phyloP scores from a whole-genome alignment of 148 eudicot genomes.

The Oxyria digyna region DNA sequence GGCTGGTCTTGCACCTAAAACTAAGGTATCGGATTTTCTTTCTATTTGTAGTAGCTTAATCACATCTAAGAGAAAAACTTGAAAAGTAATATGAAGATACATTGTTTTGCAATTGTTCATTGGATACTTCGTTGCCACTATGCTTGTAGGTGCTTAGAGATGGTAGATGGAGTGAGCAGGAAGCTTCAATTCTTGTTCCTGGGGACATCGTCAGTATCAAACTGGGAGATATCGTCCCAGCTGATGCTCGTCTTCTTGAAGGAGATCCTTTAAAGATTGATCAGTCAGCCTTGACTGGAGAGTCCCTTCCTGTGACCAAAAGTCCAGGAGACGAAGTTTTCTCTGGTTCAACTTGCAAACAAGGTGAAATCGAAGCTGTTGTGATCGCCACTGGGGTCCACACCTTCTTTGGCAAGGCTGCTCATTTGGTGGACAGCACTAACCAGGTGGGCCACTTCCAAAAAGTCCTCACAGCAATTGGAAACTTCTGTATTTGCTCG shows the following conservation, averaged over 20 bases:
- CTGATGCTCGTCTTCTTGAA: slow-evolving; percentile 75
- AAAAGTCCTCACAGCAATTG: slow-evolving; percentile 67
- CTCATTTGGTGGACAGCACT: slow-evolving; percentile 72
- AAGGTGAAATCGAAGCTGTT: slow-evolving; percentile 74
- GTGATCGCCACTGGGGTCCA: slow-evolving; percentile 74
- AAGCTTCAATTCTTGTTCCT: slow-evolving; percentile 51
- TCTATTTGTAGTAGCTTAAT: not conserved
- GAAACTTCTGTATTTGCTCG: slow-evolving; percentile 86
- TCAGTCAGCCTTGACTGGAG: slow-evolving; percentile 87
- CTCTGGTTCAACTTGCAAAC: slow-evolving; percentile 81
- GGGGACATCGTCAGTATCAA: slow-evolving; percentile 70
- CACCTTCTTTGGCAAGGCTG: slow-evolving; percentile 84
- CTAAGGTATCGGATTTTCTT: slow-evolving; percentile 28
- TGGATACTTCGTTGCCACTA: not conserved
- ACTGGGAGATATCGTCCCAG: slow-evolving; percentile 68
- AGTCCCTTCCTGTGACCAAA: slow-evolving; percentile 76
- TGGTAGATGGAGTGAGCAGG: slow-evolving; percentile 62
- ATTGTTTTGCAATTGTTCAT: not conserved
- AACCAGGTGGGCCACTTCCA: slow-evolving; percentile 79
- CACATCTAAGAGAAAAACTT: not conserved
- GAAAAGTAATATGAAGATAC: not conserved
- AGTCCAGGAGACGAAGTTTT: slow-evolving; percentile 48
- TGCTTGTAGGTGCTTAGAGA: slow-evolving; percentile 38
- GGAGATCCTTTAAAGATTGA: slow-evolving; percentile 81
- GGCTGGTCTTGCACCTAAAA: slow-evolving; percentile 53